Evolutionary conservation across 371 early-diverging fungal genomes (phyloP).

Genomic region (Funneliformis caledonium): DNA sequence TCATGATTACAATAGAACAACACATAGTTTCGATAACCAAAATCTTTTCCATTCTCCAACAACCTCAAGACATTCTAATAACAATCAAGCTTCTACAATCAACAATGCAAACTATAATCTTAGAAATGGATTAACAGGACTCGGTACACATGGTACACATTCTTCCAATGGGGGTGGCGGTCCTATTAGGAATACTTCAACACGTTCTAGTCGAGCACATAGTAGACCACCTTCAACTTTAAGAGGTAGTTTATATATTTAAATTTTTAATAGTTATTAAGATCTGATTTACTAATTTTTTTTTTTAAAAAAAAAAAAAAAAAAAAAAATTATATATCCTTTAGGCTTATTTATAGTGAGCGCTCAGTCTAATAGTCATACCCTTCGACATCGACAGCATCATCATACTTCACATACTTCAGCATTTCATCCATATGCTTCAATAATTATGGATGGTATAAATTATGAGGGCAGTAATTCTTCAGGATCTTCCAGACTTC

Average conservation of each 20-base stretch:
- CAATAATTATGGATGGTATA: neutral
- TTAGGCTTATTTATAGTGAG: neutral
- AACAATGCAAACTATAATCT: neutral
- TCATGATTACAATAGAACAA: neutral
- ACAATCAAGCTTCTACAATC: neutral
- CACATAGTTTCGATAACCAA: neutral
- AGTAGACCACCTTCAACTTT: neutral
- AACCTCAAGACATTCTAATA: neutral
- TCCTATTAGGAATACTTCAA: neutral
- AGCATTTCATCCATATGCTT: constrained; percentile 8
- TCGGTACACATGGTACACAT: neutral
- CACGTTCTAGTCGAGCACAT: neutral
- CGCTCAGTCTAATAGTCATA: neutral
- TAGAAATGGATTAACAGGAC: neutral
- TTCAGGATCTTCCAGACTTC: neutral
- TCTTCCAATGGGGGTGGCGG: neutral
- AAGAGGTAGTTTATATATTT: neutral
- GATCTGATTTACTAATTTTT: neutral
- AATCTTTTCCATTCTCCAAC: neutral
- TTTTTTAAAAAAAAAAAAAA: neutral
- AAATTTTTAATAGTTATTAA: neutral
- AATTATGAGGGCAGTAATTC: neutral
- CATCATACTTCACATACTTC: neutral
- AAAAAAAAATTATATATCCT: neutral
- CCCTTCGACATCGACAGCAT: neutral